A percentile compares a stretch with the other conserved stretches of the same genome.
Conservation (phyloP, 176 grass and related monocot species). For the Hyparrhenia diplandra region DNA sequence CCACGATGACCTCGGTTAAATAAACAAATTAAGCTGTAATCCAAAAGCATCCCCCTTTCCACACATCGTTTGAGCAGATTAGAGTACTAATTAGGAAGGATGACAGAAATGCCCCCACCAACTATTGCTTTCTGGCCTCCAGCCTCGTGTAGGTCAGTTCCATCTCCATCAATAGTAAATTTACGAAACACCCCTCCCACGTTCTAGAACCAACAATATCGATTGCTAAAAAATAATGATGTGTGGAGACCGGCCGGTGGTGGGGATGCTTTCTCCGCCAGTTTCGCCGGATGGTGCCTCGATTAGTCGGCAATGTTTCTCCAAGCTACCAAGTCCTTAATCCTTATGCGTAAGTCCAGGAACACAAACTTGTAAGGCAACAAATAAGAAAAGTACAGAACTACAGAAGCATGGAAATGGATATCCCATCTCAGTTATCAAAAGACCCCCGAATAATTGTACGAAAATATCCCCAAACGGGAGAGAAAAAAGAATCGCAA, state of each 20-base stretch:
- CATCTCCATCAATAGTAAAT: constrained; percentile 30
- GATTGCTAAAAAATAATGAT: constrained; percentile 19
- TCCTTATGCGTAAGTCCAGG: constrained; percentile 40
- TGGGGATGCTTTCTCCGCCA: constrained; percentile 46
- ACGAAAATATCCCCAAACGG: constrained; percentile 1
- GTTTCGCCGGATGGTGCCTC: constrained; percentile 40
- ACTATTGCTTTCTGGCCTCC: constrained; percentile 17
- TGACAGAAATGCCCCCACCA: constrained; percentile 62
- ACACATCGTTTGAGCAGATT: constrained; percentile 27
- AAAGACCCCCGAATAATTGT: constrained; percentile 28
- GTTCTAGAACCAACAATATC: constrained; percentile 30
- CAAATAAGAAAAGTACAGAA: constrained; percentile 29
- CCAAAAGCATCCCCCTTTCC: constrained; percentile 6
- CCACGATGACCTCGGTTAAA: constrained; percentile 24
- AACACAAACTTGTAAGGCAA: constrained; percentile 47
- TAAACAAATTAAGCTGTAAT: constrained; percentile 26
- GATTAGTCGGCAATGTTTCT: constrained; percentile 33
- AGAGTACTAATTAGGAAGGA: background rate
- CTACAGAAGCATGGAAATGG: constrained; percentile 16
- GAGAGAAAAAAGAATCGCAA: background rate
- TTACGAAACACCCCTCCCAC: constrained; percentile 22
- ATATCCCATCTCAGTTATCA: constrained; percentile 35
- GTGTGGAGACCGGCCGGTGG: constrained; percentile 32
- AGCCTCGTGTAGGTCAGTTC: background rate
- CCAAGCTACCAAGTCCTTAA: constrained; percentile 10